phyloP scores from a whole-genome alignment of 306 rosid genomes.

The Purshia tridentata region DNA sequence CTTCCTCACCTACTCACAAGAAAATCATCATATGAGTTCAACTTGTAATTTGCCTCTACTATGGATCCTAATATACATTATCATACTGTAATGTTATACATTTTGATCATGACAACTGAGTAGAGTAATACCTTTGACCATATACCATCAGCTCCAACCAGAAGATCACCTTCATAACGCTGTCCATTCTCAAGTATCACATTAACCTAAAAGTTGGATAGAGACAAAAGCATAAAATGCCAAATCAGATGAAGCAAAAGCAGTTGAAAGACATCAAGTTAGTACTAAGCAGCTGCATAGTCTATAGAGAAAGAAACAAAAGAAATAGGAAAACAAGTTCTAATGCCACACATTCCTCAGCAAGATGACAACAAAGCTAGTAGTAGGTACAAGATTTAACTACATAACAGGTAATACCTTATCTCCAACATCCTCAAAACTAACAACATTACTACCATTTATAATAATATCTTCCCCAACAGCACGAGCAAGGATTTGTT shows the following conservation, averaged over 20 bases:
- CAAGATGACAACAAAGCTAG: constrained; percentile 4
- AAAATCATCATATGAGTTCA: constrained; percentile 1
- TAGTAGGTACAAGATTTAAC: constrained; percentile 17
- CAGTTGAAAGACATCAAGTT: background rate
- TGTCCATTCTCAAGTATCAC: constrained; percentile 80
- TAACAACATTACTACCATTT: constrained; percentile 74
- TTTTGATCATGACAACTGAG: background rate
- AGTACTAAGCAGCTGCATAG: background rate
- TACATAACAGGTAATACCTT: constrained; percentile 43
- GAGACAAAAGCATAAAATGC: constrained; percentile 24
- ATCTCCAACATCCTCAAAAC: constrained; percentile 69
- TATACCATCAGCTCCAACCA: constrained; percentile 98
- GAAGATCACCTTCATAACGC: constrained; percentile 78
- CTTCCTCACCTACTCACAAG: constrained; percentile 59
- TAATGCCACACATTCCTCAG: background rate
- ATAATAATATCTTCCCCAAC: constrained; percentile 71
- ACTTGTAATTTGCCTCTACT: background rate
- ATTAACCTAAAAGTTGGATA: constrained; percentile 53
- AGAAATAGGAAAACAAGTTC: constrained; percentile 1
- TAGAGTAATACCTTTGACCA: constrained; percentile 74
- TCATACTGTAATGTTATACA: background rate
- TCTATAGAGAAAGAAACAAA: constrained; percentile 21
- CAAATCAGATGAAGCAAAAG: background rate
- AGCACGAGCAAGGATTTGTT: constrained; percentile 83
- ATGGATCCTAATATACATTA: background rate